Evolutionary conservation across 2,329 filamentous ascomycete genomes (phyloP).

Genomic region (Pestalotiopsis sp.): DNA sequence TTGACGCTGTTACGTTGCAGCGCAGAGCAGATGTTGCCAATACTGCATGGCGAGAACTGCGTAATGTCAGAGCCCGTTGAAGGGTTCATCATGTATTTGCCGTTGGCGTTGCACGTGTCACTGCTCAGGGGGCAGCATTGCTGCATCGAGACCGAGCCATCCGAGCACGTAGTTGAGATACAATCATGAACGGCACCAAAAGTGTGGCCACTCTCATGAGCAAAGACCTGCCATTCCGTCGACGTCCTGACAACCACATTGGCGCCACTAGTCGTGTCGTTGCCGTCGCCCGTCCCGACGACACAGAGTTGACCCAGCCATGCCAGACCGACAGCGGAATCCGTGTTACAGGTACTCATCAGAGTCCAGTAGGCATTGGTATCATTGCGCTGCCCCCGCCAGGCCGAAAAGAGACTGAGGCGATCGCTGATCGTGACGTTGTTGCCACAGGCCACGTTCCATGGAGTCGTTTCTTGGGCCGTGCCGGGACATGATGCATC

Average conservation of each 20-base stretch:
- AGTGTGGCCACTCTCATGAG: constrained; percentile 91
- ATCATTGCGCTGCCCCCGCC: constrained; percentile 79
- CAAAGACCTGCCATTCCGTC: constrained; percentile 93
- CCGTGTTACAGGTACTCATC: constrained; percentile 79
- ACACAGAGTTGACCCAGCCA: constrained; percentile 91
- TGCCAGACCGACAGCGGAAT: constrained; percentile 83
- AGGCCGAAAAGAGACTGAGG: constrained; percentile 84
- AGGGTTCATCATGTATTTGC: constrained; percentile 94
- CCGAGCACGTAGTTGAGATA: constrained; percentile 64
- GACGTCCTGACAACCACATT: constrained; percentile 87
- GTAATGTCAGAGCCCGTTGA: constrained; percentile 75
- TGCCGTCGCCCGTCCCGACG: constrained; percentile 52
- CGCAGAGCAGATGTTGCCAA: constrained; percentile 93
- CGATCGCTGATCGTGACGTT: constrained; percentile 71
- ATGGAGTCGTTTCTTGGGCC: constrained; percentile 68
- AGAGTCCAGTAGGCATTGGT: constrained; percentile 92
- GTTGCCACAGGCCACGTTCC: constrained; percentile 78
- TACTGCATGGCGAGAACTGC: constrained; percentile 81
- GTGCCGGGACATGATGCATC: constrained; percentile 74
- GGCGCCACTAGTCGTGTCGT: constrained; percentile 78
- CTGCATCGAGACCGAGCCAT: constrained; percentile 54
- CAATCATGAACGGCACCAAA: constrained; percentile 98
- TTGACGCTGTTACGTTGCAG: constrained; percentile 78
- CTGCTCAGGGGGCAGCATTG: constrained; percentile 79
- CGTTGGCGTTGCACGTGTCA: constrained; percentile 71